phyloP scores from a whole-genome alignment of 192 early-diverging fungal species.

The Linnemannia hyalina region DNA sequence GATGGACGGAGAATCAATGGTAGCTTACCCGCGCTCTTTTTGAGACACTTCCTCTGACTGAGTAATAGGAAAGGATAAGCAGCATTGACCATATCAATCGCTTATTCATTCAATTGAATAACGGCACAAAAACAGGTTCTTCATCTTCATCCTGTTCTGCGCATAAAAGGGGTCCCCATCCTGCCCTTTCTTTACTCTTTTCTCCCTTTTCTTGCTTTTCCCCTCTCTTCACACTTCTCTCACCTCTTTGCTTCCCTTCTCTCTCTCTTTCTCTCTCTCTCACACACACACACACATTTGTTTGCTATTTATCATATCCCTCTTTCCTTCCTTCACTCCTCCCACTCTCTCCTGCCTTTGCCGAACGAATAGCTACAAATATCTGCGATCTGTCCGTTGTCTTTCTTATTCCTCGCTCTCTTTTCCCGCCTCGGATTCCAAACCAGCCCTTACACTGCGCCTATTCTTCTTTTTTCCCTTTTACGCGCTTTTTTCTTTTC shows the following conservation, averaged over 20 bases:
- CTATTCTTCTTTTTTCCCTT: neutral
- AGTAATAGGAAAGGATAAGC: neutral
- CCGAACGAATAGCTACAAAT: too few relatives aligned
- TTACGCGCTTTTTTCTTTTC: conserved; percentile 7
- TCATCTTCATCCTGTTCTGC: too few relatives aligned
- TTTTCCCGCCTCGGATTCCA: neutral
- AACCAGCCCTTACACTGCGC: neutral
- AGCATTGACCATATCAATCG: too few relatives aligned
- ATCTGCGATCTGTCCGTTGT: neutral
- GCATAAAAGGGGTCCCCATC: too few relatives aligned
- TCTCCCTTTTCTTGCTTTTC: neutral
- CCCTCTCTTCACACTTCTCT: neutral
- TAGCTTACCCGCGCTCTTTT: conserved; percentile 5
- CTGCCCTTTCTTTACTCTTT: neutral
- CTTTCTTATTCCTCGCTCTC: neutral
- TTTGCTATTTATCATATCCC: neutral
- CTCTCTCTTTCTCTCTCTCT: neutral
- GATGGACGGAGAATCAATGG: neutral
- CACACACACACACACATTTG: too few relatives aligned
- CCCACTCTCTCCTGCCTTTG: neutral
- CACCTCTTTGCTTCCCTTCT: neutral
- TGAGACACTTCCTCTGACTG: neutral
- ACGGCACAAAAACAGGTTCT: too few relatives aligned
- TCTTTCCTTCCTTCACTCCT: neutral
- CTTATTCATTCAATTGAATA: too few relatives aligned